These are phyloP conservation scores for Filobasidium wieringae DNA, from an alignment of 768 basidiomycete genomes.

Conservation along the genomic window DNA sequence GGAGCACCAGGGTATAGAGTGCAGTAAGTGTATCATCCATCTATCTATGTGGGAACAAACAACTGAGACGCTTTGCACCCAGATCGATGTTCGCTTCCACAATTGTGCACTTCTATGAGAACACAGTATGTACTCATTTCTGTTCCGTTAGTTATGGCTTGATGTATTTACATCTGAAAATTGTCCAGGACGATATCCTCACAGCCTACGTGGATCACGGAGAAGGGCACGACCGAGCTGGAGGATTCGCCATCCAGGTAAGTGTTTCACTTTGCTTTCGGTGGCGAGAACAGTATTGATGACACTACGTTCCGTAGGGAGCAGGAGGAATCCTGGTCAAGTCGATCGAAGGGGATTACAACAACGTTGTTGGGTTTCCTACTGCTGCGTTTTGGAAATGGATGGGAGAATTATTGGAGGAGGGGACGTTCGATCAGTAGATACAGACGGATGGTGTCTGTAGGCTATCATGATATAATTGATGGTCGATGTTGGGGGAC, in stretches of 20 bases:
- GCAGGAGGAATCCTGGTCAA: constrained; percentile 68
- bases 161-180: neutral
- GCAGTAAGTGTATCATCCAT: constrained; percentile 19
- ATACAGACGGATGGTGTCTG: too few relatives aligned
- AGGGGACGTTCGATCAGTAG: constrained; percentile 29
- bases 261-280: constrained; percentile 14
- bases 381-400: constrained; percentile 47
- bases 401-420: constrained; percentile 30
- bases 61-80: neutral
- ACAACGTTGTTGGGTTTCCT: constrained; percentile 88
- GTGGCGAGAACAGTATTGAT: neutral
- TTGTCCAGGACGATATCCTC: constrained; percentile 41
- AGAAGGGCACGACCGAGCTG: constrained; percentile 78
- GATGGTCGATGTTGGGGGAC: too few relatives aligned
- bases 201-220: constrained; percentile 72
- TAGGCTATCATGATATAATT: too few relatives aligned
- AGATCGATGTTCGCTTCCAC: constrained; percentile 37
- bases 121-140: constrained; percentile 22
- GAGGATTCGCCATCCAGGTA: constrained; percentile 90
- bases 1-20: constrained; percentile 38
- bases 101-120: constrained; percentile 30
- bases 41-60: too few relatives aligned
- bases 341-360: constrained; percentile 77
- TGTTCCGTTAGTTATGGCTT: neutral
- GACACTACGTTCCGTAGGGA: constrained; percentile 40